A percentile compares a stretch with the other conserved stretches of the same genome.
phyloP scores from a whole-genome alignment of 2,329 filamentous ascomycete species.

The Chrysoporthe cubensis region DNA sequence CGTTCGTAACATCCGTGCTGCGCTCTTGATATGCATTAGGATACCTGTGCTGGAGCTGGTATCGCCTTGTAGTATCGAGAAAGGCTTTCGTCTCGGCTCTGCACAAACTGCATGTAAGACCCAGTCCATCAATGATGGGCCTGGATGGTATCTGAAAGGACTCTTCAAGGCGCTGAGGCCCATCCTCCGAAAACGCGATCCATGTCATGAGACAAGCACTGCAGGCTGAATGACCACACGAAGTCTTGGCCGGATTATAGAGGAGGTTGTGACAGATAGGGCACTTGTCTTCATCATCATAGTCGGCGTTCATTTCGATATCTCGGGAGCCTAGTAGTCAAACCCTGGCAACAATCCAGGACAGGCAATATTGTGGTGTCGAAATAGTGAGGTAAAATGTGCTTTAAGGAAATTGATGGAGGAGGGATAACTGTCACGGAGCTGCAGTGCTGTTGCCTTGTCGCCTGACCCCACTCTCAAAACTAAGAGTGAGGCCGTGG shows the following conservation, averaged over 20 bases:
- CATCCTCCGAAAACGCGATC: slow-evolving; percentile 6
- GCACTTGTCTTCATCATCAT: slow-evolving; percentile 10
- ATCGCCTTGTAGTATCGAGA: background rate
- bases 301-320: background rate
- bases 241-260: background rate
- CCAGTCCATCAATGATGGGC: background rate
- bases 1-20: background rate
- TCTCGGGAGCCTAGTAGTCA: background rate
- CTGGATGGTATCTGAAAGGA: background rate
- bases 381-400: background rate
- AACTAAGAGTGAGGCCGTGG: background rate
- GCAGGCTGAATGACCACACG: slow-evolving; percentile 13
- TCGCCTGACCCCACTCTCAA: background rate
- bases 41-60: background rate
- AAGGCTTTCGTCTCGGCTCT: background rate
- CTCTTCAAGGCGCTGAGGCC: background rate
- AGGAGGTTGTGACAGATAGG: slow-evolving; percentile 14
- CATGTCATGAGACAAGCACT: slow-evolving; percentile 16
- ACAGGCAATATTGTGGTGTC: background rate
- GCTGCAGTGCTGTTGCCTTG: background rate
- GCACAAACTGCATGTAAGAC: background rate
- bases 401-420: background rate
- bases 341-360: background rate
- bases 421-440: background rate
- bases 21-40: background rate